Evolutionary conservation across 139 green algal genomes (phyloP), one percentile per base, ranked within the genome.

Genomic region (Asterochloris sp.): DNA sequence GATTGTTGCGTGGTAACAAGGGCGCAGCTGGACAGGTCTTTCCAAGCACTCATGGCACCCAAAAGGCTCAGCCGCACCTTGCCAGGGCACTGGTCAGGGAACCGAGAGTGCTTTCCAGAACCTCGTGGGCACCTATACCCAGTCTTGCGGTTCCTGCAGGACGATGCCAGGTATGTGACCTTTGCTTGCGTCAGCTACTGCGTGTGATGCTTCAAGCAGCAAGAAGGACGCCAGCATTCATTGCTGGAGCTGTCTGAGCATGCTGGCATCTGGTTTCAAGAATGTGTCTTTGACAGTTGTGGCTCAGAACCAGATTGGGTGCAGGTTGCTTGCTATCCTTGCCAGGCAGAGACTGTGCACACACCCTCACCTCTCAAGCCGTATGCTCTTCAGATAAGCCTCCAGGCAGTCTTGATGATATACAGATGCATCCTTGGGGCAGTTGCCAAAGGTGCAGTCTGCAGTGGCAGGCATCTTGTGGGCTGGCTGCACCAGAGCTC

Each of bases 391-490:
- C 6, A 97, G 63, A 78, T 92, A 97, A 77, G 94, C 94, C 85
- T 98, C 93, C 62, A 98, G 71, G 86, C 95, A 98, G 69, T 93
- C 87, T 79, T 97, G 94, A 77, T 98, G 94, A 79, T 98, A 98
- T 11, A 94, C 80, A 27, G 83, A 80, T 0, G 87, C 76, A 12
- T 86, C 76, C 10, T 60, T 63, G 11, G 89, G 78, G 87, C 94
- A 98, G 29, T 86, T 79, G 47, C 91, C 83, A 87, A 94, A 98
- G 10, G 91, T 95, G 87, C 94, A 98, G 26, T 86, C 82, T 0
- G 61, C 61, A 29, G 13, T 54, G 4, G 9, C 29, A 80, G n/a
- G 73, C 11, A 38, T 47, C 26, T 12, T 66, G 74, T 19, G 14
- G 26, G 74, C 74, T 14, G 16, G 0, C 16, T 28, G 4, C n/a